Percentiles rank a stretch among this genome's conserved stretches.
Evolutionary conservation across 2,329 filamentous ascomycete genomes (phyloP).

Genomic region (Colletotrichum gigasporum): DNA sequence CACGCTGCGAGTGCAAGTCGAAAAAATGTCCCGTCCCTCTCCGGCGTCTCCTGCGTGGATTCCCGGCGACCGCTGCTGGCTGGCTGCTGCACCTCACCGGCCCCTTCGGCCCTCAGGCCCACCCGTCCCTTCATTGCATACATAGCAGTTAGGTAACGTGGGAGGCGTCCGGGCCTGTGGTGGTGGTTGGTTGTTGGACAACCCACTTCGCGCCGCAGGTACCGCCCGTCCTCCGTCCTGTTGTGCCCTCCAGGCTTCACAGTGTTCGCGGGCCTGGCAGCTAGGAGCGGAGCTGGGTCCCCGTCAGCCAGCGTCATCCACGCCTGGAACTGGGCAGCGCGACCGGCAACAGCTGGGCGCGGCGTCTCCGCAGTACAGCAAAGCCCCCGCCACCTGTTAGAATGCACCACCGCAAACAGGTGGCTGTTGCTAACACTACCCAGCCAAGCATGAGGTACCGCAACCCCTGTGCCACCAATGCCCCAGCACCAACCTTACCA

Average conservation of each 20-base stretch:
- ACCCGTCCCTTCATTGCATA: too few species aligned
- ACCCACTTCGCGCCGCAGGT: too few species aligned
- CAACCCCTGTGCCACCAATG: not conserved
- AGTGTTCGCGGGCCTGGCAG: slow-evolving; percentile 8
- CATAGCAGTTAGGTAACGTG: too few species aligned
- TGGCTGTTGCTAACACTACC: not conserved
- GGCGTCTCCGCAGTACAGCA: slow-evolving; percentile 26
- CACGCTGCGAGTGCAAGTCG: too few species aligned
- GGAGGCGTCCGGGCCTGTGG: too few species aligned
- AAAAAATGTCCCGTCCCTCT: not conserved
- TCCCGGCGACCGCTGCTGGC: not conserved
- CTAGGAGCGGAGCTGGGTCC: slow-evolving; percentile 21
- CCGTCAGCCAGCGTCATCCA: slow-evolving; percentile 28
- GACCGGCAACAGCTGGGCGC: not conserved
- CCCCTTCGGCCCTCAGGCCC: too few species aligned
- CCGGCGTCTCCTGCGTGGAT: slow-evolving; percentile 3
- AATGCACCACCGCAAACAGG: not conserved
- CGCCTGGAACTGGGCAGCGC: slow-evolving; percentile 3
- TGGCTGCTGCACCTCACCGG: slow-evolving; percentile 1
- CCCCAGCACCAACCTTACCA: too few species aligned
- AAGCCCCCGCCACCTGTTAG: slow-evolving; percentile 25
- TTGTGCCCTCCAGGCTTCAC: too few species aligned
- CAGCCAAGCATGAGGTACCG: not conserved
- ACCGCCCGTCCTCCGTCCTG: not conserved
- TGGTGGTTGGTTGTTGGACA: too few species aligned